A percentile compares a stretch with the other conserved stretches of the same genome.
Conservation (phyloP, 257 asterid species). For the Eucommia ulmoides region DNA sequence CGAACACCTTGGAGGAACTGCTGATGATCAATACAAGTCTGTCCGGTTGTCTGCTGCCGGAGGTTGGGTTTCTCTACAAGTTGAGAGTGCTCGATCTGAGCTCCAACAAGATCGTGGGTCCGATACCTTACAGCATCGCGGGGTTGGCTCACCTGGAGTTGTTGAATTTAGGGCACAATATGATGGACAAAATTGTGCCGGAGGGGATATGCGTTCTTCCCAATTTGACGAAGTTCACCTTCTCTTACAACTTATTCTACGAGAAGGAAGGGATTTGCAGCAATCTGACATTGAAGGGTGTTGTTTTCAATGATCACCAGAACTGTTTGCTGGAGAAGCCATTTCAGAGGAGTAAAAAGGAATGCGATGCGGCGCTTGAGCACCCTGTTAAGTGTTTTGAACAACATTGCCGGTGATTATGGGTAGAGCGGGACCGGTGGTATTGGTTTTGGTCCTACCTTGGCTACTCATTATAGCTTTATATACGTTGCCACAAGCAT, state of each 20-base stretch:
- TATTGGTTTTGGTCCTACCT: background rate
- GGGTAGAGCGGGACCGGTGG: too few species aligned
- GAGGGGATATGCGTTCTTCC: background rate
- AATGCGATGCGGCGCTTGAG: background rate
- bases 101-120: background rate
- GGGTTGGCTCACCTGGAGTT: background rate
- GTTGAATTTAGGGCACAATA: background rate
- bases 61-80: background rate
- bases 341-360: background rate
- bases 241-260: background rate
- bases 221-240: background rate
- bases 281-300: background rate
- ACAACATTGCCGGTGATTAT: too few species aligned
- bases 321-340: background rate
- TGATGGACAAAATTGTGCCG: background rate
- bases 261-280: background rate
- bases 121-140: background rate
- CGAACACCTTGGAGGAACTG: background rate
- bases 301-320: background rate
- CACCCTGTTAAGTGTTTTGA: background rate
- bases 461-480: background rate
- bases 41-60: background rate
- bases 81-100: background rate
- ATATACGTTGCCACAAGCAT: too few species aligned
- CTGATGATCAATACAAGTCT: background rate